Evolutionary conservation across 1,139 yeast species (phyloP).

Genomic region (Kodamaea derodonti): DNA sequence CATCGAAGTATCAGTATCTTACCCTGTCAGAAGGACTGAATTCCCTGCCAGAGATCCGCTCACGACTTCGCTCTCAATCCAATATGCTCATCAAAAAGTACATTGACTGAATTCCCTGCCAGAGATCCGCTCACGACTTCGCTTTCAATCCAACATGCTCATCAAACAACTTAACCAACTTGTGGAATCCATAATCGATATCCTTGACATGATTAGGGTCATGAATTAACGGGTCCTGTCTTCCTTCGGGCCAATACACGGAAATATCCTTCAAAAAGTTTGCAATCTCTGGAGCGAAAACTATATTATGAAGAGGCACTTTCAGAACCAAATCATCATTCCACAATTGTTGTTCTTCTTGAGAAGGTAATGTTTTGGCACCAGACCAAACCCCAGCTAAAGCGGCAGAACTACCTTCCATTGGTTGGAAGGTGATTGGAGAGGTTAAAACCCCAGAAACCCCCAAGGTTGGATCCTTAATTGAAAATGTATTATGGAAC

Average conservation of each 20-base stretch:
- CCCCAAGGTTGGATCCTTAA: constrained; percentile 41
- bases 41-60: too few relatives aligned
- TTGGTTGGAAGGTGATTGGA: constrained; percentile 37
- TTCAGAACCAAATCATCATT: constrained; percentile 10
- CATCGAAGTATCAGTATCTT: too few relatives aligned
- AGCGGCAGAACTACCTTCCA: constrained; percentile 43
- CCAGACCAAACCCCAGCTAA: constrained; percentile 47
- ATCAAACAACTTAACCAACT: neutral
- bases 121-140: too few relatives aligned
- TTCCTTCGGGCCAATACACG: neutral
- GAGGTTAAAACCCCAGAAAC: constrained; percentile 38
- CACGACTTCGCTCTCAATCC: too few relatives aligned
- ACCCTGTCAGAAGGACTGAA: too few relatives aligned
- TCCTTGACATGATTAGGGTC: constrained; percentile 1
- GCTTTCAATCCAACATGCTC: too few relatives aligned
- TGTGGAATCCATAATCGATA: neutral
- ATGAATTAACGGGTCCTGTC: neutral
- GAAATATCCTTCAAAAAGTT: neutral
- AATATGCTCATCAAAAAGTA: too few relatives aligned
- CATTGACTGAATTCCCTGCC: too few relatives aligned
- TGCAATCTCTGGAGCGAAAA: constrained; percentile 4
- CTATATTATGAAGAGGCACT: constrained; percentile 17
- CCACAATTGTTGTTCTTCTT: constrained; percentile 28
- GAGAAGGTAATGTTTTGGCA: constrained; percentile 21
- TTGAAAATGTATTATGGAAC: constrained; percentile 35